phyloP scores from a whole-genome alignment of 139 green algal species.

The Astrephomene gubernaculifera region DNA sequence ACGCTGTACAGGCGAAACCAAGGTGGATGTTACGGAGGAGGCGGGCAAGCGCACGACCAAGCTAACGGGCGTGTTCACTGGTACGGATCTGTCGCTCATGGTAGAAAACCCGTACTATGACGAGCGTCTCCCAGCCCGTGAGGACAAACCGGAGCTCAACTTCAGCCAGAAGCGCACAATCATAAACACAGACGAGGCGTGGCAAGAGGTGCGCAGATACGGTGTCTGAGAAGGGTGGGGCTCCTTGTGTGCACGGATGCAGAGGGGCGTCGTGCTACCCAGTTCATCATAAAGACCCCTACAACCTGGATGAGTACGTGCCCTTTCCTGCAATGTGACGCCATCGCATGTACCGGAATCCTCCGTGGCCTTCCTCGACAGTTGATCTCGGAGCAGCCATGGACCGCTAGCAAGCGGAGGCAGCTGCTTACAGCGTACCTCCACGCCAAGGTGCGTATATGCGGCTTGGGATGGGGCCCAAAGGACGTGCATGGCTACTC shows the following conservation, averaged over 20 bases:
- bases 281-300: too few relatives aligned
- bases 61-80: slow-evolving; percentile 70
- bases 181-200: slow-evolving; percentile 67
- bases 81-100: slow-evolving; percentile 71
- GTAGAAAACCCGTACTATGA: slow-evolving; percentile 62
- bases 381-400: slow-evolving; percentile 72
- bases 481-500: too few relatives aligned
- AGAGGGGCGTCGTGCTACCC: too few relatives aligned
- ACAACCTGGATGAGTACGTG: too few relatives aligned
- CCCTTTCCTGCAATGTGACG: too few relatives aligned
- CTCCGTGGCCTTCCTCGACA: slow-evolving; percentile 31
- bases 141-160: slow-evolving; percentile 64
- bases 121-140: slow-evolving; percentile 57
- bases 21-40: slow-evolving; percentile 65
- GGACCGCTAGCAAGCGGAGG: slow-evolving; percentile 61
- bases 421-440: slow-evolving; percentile 51
- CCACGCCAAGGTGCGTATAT: slow-evolving; percentile 39
- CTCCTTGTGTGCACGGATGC: too few relatives aligned
- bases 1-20: slow-evolving; percentile 61
- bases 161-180: slow-evolving; percentile 61
- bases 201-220: slow-evolving; percentile 63
- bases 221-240: too few relatives aligned
- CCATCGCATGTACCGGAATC: too few relatives aligned
- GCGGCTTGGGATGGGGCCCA: too few relatives aligned
- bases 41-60: slow-evolving; percentile 70